A percentile compares a stretch with the other conserved stretches of the same genome.
phyloP scores from a whole-genome alignment of 2,329 filamentous ascomycete species.

The Trichoderma sp. region DNA sequence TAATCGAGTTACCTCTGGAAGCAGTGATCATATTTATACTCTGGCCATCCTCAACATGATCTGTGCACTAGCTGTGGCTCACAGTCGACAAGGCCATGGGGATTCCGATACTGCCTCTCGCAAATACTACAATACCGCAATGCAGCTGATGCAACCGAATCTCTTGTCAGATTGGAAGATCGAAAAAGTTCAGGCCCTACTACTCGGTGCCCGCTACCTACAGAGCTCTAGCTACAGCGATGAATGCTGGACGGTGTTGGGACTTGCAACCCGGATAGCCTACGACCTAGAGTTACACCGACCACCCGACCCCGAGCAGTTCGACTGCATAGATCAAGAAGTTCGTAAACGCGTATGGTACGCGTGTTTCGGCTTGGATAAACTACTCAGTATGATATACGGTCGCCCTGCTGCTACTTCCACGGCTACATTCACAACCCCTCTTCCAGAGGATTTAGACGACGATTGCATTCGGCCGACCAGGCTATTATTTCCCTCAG shows the following conservation, averaged over 20 bases:
- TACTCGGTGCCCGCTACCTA: constrained; percentile 9
- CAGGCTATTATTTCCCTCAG: neutral
- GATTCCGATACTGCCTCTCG: neutral
- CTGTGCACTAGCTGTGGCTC: neutral
- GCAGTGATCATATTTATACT: neutral
- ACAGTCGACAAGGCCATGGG: neutral
- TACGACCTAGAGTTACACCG: constrained; percentile 6
- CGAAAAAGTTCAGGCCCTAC: constrained; percentile 9
- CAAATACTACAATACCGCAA: constrained; percentile 9
- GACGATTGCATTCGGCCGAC: constrained; percentile 11
- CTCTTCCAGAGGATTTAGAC: constrained; percentile 6
- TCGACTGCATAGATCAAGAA: constrained; percentile 8
- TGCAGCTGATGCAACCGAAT: constrained; percentile 8
- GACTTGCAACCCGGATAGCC: constrained; percentile 5
- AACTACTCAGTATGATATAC: constrained; percentile 14
- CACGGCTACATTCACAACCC: neutral
- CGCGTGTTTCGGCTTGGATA: constrained; percentile 11
- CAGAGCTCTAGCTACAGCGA: constrained; percentile 14
- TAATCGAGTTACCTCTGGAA: neutral
- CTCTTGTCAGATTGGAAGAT: constrained; percentile 10
- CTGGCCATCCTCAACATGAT: constrained; percentile 11
- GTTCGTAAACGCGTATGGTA: constrained; percentile 13
- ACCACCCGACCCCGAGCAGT: neutral
- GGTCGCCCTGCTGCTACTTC: constrained; percentile 8
- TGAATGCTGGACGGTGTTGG: constrained; percentile 7